Conservation (phyloP, 1,284 basidiomycete genomes). For the Cryptococcus amylolentus region DNA sequence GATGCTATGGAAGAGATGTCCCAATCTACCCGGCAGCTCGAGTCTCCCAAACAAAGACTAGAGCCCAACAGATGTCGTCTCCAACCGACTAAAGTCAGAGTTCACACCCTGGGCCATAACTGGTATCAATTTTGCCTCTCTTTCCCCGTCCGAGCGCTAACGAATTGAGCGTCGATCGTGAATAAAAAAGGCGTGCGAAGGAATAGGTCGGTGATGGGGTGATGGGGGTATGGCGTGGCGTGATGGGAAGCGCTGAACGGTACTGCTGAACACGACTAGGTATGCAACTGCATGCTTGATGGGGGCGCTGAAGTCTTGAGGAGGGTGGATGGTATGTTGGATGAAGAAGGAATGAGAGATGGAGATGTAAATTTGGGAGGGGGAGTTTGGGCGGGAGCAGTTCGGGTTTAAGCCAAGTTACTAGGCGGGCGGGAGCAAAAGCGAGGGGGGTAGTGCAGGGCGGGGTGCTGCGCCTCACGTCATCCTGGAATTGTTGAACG, state of each 20-base stretch:
- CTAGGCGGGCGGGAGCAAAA: no score
- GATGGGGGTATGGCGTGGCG: not conserved
- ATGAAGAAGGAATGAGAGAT: not conserved
- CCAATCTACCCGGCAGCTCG: conserved; percentile 5
- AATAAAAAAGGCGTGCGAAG: conserved; percentile 39
- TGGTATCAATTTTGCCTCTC: conserved; percentile 36
- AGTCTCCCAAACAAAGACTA: not conserved
- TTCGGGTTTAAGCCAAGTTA: no score
- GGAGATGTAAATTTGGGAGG: not conserved
- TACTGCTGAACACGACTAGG: not conserved
- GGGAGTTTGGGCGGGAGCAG: not conserved
- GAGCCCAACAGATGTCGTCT: conserved; percentile 8
- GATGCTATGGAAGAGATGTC: conserved; percentile 1
- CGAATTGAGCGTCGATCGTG: conserved; percentile 43
- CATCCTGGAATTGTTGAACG: not conserved
- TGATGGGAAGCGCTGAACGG: not conserved
- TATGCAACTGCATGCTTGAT: not conserved
- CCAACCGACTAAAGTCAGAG: conserved; percentile 22
- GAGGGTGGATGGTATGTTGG: not conserved
- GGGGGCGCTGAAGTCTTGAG: not conserved
- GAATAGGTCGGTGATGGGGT: not conserved
- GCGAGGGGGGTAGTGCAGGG: no score
- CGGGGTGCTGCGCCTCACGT: not conserved
- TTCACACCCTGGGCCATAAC: conserved; percentile 6
- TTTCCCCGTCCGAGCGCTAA: conserved; percentile 46